Conservation (phyloP, 176 grass and related monocot species). For the Alloteropsis semialata region DNA sequence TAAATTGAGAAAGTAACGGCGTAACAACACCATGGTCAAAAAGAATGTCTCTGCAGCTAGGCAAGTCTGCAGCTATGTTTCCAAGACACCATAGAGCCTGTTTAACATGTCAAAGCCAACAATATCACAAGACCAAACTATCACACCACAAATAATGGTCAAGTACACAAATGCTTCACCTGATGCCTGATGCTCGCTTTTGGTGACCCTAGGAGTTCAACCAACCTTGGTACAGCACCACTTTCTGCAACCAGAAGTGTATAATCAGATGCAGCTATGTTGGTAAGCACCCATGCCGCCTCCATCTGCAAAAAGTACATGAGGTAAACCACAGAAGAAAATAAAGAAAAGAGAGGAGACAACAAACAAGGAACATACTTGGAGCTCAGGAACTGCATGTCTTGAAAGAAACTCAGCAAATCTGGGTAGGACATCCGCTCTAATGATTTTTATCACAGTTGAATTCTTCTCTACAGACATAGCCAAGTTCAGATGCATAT, state of each 20-base stretch:
- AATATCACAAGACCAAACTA: conserved; percentile 3
- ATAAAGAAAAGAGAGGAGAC: neutral
- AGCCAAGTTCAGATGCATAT: neutral
- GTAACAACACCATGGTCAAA: conserved; percentile 62
- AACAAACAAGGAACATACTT: conserved; percentile 33
- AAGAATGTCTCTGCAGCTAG: conserved; percentile 67
- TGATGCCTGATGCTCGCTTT: conserved; percentile 63
- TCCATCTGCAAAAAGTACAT: conserved; percentile 52
- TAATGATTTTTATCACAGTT: conserved; percentile 65
- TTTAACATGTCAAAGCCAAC: conserved; percentile 22
- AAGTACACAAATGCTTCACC: conserved; percentile 36
- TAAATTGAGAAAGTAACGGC: conserved; percentile 61
- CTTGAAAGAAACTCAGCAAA: conserved; percentile 77
- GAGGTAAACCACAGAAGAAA: conserved; percentile 7
- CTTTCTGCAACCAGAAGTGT: conserved; percentile 64
- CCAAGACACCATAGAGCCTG: conserved; percentile 85
- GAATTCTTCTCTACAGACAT: conserved; percentile 47
- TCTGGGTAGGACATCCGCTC: conserved; percentile 58
- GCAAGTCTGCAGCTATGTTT: conserved; percentile 77
- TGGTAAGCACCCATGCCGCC: conserved; percentile 79
- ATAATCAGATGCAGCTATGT: conserved; percentile 84
- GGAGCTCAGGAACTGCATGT: conserved; percentile 62
- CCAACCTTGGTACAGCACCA: conserved; percentile 58
- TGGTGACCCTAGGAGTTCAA: conserved; percentile 67
- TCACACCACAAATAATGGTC: neutral